Evolutionary conservation across 208 protist genomes (phyloP), one percentile per base, ranked within the genome.

Genomic region (Trypanosomatidae sp.): DNA sequence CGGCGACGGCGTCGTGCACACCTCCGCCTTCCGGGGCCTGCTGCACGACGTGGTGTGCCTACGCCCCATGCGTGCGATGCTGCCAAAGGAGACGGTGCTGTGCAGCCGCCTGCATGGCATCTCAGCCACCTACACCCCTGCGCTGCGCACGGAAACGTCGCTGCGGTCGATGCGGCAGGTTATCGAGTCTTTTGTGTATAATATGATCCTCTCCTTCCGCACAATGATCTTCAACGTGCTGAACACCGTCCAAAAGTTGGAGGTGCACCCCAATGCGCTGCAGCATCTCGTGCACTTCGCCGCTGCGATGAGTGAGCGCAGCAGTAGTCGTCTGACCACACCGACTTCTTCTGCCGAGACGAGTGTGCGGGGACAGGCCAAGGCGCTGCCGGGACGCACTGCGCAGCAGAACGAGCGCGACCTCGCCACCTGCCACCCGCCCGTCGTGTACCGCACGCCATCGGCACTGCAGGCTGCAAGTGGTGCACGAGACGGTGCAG

Each of bases 201-300:
- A 55, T 1, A 83, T 91, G 68, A 74, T 86, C 28, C 7, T 44
- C 0, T 72, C 74, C 39, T 93, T 89, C 55, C 83, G 82, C 53
- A 89, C 92, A 2, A 87, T 85, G 60, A 69, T 94, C n/a, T 97
- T 95, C 70, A 97, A 97, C 68, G 82, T 95, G 46, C 68, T 97
- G 13, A 92, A 85, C 73, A 91, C 83, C 8, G 85, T 86, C 8
- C 82, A 78, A 47, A 88, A 87, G 60, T 66, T 96, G 33, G 62
- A 67, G 19, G 76, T 82, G 8, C 67, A 74, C 13, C 81, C 74
- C 15, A 44, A 25, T n/a, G 71, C 52, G 25, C 59, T 81, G 59
- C 62, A 76, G 67, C 47, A 82, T 46, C 33, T 84, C 28, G 36
- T 81, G n/a, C 7, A 62, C 15, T 2, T 36, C 33, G 28, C 30